Percentiles rank a stretch among this genome's conserved stretches.
phyloP scores from a whole-genome alignment of 352 stramenopile species.

The Phytopythium oedochilum region DNA sequence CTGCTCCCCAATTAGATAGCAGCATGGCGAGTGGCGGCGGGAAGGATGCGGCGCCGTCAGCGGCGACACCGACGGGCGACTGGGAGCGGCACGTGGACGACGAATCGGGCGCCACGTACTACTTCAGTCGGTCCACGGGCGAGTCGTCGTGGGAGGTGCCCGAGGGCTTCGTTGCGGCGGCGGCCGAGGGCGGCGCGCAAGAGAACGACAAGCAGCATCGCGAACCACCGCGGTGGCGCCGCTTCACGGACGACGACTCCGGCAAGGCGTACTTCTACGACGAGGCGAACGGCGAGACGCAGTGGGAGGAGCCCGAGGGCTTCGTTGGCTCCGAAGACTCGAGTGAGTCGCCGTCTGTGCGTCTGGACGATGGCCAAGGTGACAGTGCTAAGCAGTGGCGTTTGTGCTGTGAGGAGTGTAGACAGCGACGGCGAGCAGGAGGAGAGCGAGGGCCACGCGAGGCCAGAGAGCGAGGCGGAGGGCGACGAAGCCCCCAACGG shows the following conservation, averaged over 20 bases:
- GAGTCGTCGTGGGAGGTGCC: slow-evolving; percentile 73
- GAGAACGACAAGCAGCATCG: slow-evolving; percentile 4
- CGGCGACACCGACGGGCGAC: slow-evolving; percentile 12
- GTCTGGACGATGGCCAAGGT: not conserved
- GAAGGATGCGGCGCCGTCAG: not conserved
- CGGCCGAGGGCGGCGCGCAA: no score
- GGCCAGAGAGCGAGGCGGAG: not conserved
- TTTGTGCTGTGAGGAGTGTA: not conserved
- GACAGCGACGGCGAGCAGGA: slow-evolving; percentile 3
- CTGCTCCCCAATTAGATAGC: not conserved
- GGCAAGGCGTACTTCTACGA: slow-evolving; percentile 73
- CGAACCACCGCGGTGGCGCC: slow-evolving; percentile 40
- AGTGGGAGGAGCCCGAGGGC: slow-evolving; percentile 67
- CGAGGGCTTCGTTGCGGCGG: slow-evolving; percentile 22
- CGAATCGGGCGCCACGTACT: slow-evolving; percentile 51
- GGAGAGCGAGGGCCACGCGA: not conserved
- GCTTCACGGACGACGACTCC: slow-evolving; percentile 57
- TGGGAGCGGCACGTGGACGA: slow-evolving; percentile 79
- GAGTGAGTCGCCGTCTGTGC: not conserved
- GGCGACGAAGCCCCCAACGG: slow-evolving; percentile 13
- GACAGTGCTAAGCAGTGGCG: not conserved
- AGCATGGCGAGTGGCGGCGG: not conserved
- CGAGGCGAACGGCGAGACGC: slow-evolving; percentile 55
- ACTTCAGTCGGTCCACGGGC: slow-evolving; percentile 67
- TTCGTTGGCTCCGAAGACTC: slow-evolving; percentile 15